These are phyloP conservation scores for Fusarium continuum DNA, from an alignment of 2,329 filamentous ascomycete genomes.

Conservation along the genomic window DNA sequence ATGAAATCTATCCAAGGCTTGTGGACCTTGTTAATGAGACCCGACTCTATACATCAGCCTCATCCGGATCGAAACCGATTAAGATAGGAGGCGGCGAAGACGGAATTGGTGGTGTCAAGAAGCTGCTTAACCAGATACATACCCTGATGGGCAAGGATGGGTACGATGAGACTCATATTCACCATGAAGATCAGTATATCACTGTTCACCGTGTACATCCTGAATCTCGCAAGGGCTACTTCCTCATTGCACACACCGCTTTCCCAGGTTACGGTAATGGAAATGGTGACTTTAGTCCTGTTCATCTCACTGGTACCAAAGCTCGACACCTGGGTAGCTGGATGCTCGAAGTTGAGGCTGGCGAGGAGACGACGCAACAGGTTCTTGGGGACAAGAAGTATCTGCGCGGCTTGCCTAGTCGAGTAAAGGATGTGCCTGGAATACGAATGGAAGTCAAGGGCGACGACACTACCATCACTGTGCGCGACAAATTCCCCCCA, in stretches of 20 bases:
- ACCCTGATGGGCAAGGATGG: slow-evolving; percentile 94
- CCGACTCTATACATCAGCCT: slow-evolving; percentile 81
- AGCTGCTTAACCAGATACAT: slow-evolving; percentile 93
- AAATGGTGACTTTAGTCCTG: slow-evolving; percentile 81
- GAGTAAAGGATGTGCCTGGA: slow-evolving; percentile 77
- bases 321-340: slow-evolving; percentile 89
- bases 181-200: slow-evolving; percentile 95
- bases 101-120: slow-evolving; percentile 91
- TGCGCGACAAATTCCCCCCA: slow-evolving; percentile 86
- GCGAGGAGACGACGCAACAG: slow-evolving; percentile 71
- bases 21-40: slow-evolving; percentile 95
- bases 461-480: slow-evolving; percentile 79
- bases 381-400: slow-evolving; percentile 74
- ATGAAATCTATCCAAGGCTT: slow-evolving; percentile 92
- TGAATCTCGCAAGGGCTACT: slow-evolving; percentile 90
- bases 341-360: slow-evolving; percentile 89
- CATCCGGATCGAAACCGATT: slow-evolving; percentile 68
- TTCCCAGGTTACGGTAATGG: slow-evolving; percentile 90
- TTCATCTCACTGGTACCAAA: slow-evolving; percentile 83
- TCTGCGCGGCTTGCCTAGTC: slow-evolving; percentile 85
- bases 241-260: slow-evolving; percentile 94
- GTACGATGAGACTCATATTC: slow-evolving; percentile 94
- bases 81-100: slow-evolving; percentile 75
- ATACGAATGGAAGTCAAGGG: slow-evolving; percentile 76
- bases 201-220: slow-evolving; percentile 96